Evolutionary conservation across 176 grass and related monocot species (phyloP).

Genomic region (Pontederia paniculata): DNA sequence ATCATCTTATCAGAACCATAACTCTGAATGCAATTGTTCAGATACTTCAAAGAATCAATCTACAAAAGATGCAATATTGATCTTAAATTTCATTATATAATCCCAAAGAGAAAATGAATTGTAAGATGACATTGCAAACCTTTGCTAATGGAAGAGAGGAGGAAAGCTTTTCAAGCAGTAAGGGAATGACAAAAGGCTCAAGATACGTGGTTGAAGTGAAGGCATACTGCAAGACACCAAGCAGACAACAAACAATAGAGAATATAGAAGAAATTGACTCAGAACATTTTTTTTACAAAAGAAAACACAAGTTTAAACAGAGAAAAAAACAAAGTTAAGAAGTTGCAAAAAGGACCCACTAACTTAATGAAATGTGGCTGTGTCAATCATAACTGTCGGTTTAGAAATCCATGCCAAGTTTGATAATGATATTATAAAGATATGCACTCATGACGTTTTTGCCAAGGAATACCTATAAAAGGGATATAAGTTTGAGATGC

Average conservation of each 20-base stretch:
- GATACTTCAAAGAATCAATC: slow-evolving; percentile 97
- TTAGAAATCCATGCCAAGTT: too few relatives aligned
- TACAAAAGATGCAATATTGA: slow-evolving; percentile 32
- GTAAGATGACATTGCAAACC: slow-evolving; percentile 29
- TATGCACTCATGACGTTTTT: too few relatives aligned
- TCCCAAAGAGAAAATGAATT: background rate
- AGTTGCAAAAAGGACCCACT: too few relatives aligned
- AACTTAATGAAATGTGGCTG: too few relatives aligned
- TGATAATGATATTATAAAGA: too few relatives aligned
- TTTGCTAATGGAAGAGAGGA: slow-evolving; percentile 86
- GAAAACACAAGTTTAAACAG: background rate
- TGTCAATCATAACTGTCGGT: too few relatives aligned
- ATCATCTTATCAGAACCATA: slow-evolving; percentile 78
- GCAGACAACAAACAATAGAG: slow-evolving; percentile 20
- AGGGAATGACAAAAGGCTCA: slow-evolving; percentile 61
- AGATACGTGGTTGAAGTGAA: slow-evolving; percentile 71
- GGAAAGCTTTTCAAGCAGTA: slow-evolving; percentile 92
- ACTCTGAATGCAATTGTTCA: slow-evolving; percentile 58
- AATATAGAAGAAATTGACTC: background rate
- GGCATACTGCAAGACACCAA: slow-evolving; percentile 52
- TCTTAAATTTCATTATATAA: background rate
- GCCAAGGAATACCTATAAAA: too few relatives aligned
- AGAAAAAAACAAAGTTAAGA: background rate
- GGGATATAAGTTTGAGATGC: too few relatives aligned
- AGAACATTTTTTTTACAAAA: background rate